Evolutionary conservation across 2,329 filamentous ascomycete genomes (phyloP).

Genomic region (Myotisia sp.): DNA sequence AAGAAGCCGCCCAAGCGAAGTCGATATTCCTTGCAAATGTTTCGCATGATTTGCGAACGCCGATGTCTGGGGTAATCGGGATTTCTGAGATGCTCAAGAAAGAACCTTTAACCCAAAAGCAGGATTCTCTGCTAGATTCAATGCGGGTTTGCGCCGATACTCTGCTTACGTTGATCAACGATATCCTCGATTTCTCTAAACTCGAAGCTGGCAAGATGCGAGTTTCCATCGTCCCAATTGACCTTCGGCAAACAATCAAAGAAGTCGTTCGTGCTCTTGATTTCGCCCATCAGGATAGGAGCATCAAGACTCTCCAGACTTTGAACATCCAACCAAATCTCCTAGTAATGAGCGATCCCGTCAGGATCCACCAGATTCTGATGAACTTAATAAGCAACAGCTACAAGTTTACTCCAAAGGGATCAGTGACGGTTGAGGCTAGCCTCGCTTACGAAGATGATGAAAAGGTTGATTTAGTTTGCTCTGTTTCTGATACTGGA

Average conservation of each 20-base stretch:
- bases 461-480: slow-evolving; percentile 59
- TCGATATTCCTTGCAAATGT: slow-evolving; percentile 97
- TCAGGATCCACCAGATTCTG: slow-evolving; percentile 63
- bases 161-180: slow-evolving; percentile 74
- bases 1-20: slow-evolving; percentile 58
- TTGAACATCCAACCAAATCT: slow-evolving; percentile 43
- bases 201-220: slow-evolving; percentile 78
- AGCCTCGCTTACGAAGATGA: slow-evolving; percentile 56
- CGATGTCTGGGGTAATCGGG: slow-evolving; percentile 85
- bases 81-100: slow-evolving; percentile 49
- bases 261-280: slow-evolving; percentile 50
- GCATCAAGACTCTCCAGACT: slow-evolving; percentile 48
- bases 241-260: slow-evolving; percentile 52
- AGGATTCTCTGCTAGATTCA: slow-evolving; percentile 48
- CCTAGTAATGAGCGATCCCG: slow-evolving; percentile 72
- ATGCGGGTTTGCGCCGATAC: slow-evolving; percentile 57
- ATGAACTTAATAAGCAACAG: slow-evolving; percentile 80
- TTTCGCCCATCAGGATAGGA: slow-evolving; percentile 48
- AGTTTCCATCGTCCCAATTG: slow-evolving; percentile 69
- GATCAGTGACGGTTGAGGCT: slow-evolving; percentile 71
- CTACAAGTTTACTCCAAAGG: slow-evolving; percentile 82
- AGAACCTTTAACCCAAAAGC: slow-evolving; percentile 42
- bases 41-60: slow-evolving; percentile 74
- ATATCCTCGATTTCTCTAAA: slow-evolving; percentile 82
- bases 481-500: slow-evolving; percentile 78